phyloP scores from a whole-genome alignment of 192 early-diverging fungal species.

The Backusella parvicylindrica region DNA sequence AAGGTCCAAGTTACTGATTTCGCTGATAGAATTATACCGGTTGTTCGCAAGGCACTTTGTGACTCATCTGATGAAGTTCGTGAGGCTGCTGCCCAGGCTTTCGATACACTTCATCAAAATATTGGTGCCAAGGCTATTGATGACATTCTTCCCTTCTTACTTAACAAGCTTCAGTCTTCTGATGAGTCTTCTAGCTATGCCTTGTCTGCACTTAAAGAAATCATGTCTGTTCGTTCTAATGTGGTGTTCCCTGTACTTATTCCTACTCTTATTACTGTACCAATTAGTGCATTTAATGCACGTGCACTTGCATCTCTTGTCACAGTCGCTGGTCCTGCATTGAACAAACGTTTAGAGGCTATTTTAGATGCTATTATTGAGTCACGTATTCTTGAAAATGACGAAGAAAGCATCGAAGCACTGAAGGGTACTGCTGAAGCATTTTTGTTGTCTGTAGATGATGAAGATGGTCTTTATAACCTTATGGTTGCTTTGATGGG shows the following conservation, averaged over 20 bases:
- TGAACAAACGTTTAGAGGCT: slow-evolving; percentile 77
- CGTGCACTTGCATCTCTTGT: slow-evolving; percentile 86
- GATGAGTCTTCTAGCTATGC: slow-evolving; percentile 67
- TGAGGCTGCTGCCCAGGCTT: slow-evolving; percentile 92
- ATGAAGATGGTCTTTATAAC: slow-evolving; percentile 75
- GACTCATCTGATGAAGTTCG: slow-evolving; percentile 85
- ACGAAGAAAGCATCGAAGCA: slow-evolving; percentile 60
- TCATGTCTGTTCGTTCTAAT: slow-evolving; percentile 95
- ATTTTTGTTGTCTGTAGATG: slow-evolving; percentile 72
- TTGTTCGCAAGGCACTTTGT: slow-evolving; percentile 81
- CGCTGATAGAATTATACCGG: slow-evolving; percentile 77
- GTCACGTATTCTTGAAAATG: slow-evolving; percentile 65
- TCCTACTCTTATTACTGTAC: slow-evolving; percentile 85
- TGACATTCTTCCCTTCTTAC: slow-evolving; percentile 84
- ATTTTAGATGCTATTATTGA: slow-evolving; percentile 84
- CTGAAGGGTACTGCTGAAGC: slow-evolving; percentile 70
- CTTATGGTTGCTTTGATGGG: slow-evolving; percentile 81
- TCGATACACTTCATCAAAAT: slow-evolving; percentile 90
- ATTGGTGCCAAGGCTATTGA: slow-evolving; percentile 93
- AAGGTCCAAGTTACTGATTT: slow-evolving; percentile 79
- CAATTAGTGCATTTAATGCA: slow-evolving; percentile 91
- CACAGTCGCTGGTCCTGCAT: slow-evolving; percentile 81
- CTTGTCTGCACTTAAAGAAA: slow-evolving; percentile 92
- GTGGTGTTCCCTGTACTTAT: slow-evolving; percentile 98
- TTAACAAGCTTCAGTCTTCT: slow-evolving; percentile 67